phyloP scores from a whole-genome alignment of 2,329 filamentous ascomycete genomes.

The Scolecobasidium constrictum region DNA sequence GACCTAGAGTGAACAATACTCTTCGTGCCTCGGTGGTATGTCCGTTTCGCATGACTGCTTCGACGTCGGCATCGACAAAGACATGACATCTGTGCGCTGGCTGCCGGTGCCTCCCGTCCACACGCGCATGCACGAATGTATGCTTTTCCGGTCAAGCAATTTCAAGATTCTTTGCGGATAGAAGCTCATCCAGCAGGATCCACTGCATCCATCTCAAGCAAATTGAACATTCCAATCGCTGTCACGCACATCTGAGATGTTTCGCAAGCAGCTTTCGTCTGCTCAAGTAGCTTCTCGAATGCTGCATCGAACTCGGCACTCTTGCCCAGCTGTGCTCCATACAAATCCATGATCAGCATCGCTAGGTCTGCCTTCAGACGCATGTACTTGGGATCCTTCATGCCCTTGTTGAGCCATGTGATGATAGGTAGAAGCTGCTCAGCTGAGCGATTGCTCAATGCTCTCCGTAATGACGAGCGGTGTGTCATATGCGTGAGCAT shows the following conservation, averaged over 20 bases:
- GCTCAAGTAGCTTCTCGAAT: slow-evolving; percentile 56
- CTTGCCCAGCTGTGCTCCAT: slow-evolving; percentile 66
- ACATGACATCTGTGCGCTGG: too few species aligned
- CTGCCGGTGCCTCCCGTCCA: too few species aligned
- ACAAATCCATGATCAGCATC: slow-evolving; percentile 75
- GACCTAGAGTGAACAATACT: too few species aligned
- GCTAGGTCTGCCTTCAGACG: slow-evolving; percentile 73
- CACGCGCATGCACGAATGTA: too few species aligned
- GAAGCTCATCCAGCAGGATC: too few species aligned
- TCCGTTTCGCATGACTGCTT: too few species aligned
- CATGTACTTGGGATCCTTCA: slow-evolving; percentile 74
- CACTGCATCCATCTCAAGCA: slow-evolving; percentile 45
- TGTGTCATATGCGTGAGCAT: slow-evolving; percentile 77
- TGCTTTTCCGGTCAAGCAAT: too few species aligned
- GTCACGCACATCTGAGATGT: slow-evolving; percentile 72
- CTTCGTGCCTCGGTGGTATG: too few species aligned
- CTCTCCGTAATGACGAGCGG: slow-evolving; percentile 70
- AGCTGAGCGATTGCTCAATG: slow-evolving; percentile 73
- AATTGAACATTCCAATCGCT: slow-evolving; percentile 81
- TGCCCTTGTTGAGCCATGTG: slow-evolving; percentile 69
- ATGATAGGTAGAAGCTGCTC: slow-evolving; percentile 70
- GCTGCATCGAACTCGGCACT: slow-evolving; percentile 61
- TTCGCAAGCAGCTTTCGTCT: slow-evolving; percentile 69
- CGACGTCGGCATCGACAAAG: too few species aligned
- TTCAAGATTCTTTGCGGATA: too few species aligned